Percentiles rank a stretch among this genome's conserved stretches.
phyloP scores from a whole-genome alignment of 2,329 filamentous ascomycete genomes.

The Pezicula radicicola region DNA sequence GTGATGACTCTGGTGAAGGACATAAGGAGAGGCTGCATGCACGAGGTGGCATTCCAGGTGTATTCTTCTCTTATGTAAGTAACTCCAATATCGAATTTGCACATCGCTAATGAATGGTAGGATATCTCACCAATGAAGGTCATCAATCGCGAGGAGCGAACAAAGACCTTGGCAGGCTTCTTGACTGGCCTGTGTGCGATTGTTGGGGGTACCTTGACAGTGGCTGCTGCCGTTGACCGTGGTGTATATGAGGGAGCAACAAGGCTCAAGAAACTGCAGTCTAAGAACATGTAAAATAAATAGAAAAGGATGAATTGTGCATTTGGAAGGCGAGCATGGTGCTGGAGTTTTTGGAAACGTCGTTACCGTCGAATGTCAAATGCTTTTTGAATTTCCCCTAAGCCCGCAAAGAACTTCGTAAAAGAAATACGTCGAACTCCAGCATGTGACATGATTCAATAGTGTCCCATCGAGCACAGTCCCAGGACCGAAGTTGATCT shows the following conservation, averaged over 20 bases:
- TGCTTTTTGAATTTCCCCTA: too few species aligned
- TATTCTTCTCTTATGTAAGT: slow-evolving; percentile 97
- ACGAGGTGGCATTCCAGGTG: slow-evolving; percentile 87
- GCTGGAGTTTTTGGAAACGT: slow-evolving; percentile 15
- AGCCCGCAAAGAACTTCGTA: too few species aligned
- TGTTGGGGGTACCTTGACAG: slow-evolving; percentile 90
- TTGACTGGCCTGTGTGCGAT: slow-evolving; percentile 92
- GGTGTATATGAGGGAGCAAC: slow-evolving; percentile 85
- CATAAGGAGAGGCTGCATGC: slow-evolving; percentile 92
- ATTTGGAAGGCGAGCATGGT: slow-evolving; percentile 14
- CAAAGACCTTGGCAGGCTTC: slow-evolving; percentile 90
- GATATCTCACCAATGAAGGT: slow-evolving; percentile 99
- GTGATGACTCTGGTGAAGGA: slow-evolving; percentile 79
- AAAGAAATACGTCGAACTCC: too few species aligned
- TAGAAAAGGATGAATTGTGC: not conserved
- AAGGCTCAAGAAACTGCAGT: slow-evolving; percentile 81
- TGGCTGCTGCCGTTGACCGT: slow-evolving; percentile 89
- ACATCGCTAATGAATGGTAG: slow-evolving; percentile 39
- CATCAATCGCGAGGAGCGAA: slow-evolving; percentile 87
- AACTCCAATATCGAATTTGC: not conserved
- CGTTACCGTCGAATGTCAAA: not conserved
- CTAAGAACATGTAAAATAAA: slow-evolving; percentile 51
- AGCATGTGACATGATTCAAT: too few species aligned
- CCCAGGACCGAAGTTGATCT: too few species aligned
- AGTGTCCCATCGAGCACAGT: too few species aligned